Evolutionary conservation across 768 basidiomycete genomes (phyloP).

Genomic region (Stropharia rugosoannulata): DNA sequence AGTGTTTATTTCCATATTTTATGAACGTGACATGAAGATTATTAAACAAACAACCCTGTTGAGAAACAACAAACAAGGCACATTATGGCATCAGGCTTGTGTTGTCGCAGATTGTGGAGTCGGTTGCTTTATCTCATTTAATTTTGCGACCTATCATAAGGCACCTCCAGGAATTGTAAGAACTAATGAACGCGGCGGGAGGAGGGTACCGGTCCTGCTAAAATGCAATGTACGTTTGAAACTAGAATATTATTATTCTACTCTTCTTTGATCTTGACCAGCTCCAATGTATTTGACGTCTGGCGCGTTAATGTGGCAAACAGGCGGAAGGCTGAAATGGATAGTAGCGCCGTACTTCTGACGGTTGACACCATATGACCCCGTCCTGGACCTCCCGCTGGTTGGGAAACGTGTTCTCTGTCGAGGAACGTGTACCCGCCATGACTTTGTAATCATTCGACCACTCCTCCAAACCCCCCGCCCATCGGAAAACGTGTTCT

Average conservation of each 20-base stretch:
- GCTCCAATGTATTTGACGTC: neutral
- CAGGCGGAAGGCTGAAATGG: neutral
- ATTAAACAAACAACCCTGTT: too few relatives aligned
- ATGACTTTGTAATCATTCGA: slow-evolving; percentile 2
- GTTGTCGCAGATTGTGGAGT: too few relatives aligned
- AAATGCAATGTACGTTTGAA: too few relatives aligned
- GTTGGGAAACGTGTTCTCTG: slow-evolving; percentile 3
- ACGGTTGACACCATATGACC: neutral
- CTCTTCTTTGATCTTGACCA: neutral
- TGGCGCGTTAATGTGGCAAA: neutral
- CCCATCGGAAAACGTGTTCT: slow-evolving; percentile 5
- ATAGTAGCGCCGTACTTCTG: neutral
- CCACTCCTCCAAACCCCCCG: neutral
- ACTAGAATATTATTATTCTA: neutral
- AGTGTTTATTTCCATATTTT: neutral
- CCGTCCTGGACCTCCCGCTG: neutral
- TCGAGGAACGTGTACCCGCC: slow-evolving; percentile 3
- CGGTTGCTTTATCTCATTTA: too few relatives aligned
- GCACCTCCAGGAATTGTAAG: too few relatives aligned
- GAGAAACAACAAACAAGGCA: too few relatives aligned
- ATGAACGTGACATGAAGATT: too few relatives aligned
- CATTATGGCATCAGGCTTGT: too few relatives aligned
- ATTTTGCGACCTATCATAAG: too few relatives aligned
- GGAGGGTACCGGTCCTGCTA: too few relatives aligned
- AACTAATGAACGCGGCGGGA: too few relatives aligned